Evolutionary conservation across 2,329 filamentous ascomycete genomes (phyloP), one percentile per base, ranked within the genome.

Genomic region (Sporothrix sp.): DNA sequence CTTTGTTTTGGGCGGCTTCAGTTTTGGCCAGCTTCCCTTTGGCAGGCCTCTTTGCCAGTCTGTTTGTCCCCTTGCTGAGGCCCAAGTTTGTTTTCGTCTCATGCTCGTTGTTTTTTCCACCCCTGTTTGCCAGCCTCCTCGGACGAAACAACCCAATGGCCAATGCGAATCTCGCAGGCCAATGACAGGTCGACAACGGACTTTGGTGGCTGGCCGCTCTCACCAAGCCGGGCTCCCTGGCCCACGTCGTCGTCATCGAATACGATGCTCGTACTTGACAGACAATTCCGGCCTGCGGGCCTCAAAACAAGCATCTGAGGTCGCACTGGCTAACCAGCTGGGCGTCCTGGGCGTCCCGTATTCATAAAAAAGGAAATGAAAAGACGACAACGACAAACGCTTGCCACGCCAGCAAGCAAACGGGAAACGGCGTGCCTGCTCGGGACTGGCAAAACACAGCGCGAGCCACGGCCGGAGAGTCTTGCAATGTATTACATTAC

Each of bases 281-380:
- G 7, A 10, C n/a, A 18, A 27, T 36, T 25, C 40, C 16, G 28
- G 28, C 42, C 20, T 16, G 21, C 42, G 42, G 18, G 28, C 43
- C 43, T 16, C 30, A n/a, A n/a, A 21, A 16, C 45, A 32, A 11
- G 35, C 33, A 48, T 48, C 23, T 27, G 5, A 37, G n/a, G 35
- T 38, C 25, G 11, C 45, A 30, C 25, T 32, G 45, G 36, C 35
- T 30, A 18, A 37, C 33, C n/a, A n/a, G n/a, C n/a, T n/a, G n/a
- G n/a, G n/a, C n/a, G n/a, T n/a, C n/a, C n/a, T n/a, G n/a, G n/a
- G n/a, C n/a, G 8, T 44, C 42, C 14, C 21, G 40, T 27, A 25
- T 9, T 43, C n/a, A 35, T 36, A 35, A 47, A 27, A 47, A 27
- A 38, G 32, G 44, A 47, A 47, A 47, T 47, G 33, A 47, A 47